Conservation (phyloP, 495 filamentous ascomycete genomes). For the Xylaria castorea region DNA sequence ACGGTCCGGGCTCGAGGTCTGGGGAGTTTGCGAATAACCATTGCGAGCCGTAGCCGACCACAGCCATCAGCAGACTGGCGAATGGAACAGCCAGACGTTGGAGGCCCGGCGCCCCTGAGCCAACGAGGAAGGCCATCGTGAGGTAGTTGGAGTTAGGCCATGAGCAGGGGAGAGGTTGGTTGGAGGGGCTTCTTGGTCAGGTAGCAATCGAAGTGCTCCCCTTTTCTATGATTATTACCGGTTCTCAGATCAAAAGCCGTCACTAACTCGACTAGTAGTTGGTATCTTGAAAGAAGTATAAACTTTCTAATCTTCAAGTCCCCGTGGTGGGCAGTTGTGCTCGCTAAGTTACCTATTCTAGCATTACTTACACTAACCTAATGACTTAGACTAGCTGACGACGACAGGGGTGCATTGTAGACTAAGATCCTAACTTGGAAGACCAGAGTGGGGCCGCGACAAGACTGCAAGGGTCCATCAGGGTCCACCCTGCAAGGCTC, state of each 20-base stretch:
- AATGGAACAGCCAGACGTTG: slow-evolving; percentile 67
- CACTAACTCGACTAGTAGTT: background rate
- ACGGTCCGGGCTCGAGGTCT: slow-evolving; percentile 70
- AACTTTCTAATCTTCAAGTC: background rate
- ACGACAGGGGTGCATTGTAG: background rate
- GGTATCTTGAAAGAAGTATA: background rate
- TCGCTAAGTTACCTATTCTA: too few relatives aligned
- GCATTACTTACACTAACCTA: background rate
- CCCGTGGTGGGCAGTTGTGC: background rate
- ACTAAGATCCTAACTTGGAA: background rate
- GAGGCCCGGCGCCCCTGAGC: slow-evolving; percentile 38
- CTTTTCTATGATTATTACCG: background rate
- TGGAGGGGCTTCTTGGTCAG: background rate
- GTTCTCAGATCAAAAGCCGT: background rate
- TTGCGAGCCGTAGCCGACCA: slow-evolving; percentile 86
- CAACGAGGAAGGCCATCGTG: slow-evolving; percentile 40
- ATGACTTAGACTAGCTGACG: background rate
- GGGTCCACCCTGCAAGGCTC: background rate
- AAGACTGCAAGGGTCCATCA: background rate
- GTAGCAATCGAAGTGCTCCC: background rate
- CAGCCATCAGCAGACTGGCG: slow-evolving; percentile 72
- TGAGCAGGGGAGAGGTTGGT: background rate
- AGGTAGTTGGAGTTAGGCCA: slow-evolving; percentile 26
- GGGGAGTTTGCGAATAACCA: slow-evolving; percentile 68
- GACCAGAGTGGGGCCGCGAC: background rate